These are phyloP conservation scores for Paramecium bursaria DNA, from an alignment of 73 alveolate species.

Conservation along the genomic window DNA sequence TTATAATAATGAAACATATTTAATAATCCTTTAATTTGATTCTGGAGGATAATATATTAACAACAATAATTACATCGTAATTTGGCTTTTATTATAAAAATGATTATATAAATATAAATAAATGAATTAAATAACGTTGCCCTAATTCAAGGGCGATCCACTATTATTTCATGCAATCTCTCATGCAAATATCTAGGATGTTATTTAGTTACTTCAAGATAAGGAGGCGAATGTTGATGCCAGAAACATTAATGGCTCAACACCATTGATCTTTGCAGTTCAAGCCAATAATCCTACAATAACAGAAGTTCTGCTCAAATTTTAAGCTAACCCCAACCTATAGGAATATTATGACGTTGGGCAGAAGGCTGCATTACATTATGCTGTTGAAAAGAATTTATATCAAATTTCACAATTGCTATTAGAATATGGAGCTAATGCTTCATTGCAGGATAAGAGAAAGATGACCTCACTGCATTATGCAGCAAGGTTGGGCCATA, in stretches of 20 bases:
- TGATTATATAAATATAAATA: background rate
- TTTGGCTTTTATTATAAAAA: background rate
- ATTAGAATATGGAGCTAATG: conserved; percentile 82
- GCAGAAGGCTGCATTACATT: conserved; percentile 81
- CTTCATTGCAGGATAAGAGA: conserved; percentile 74
- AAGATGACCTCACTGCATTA: conserved; percentile 82
- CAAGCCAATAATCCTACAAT: conserved; percentile 72
- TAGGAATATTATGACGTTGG: conserved; percentile 82
- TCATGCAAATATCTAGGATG: conserved; percentile 80
- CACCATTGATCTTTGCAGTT: conserved; percentile 81
- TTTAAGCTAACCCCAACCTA: conserved; percentile 81
- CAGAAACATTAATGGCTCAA: conserved; percentile 81
- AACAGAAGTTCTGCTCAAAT: conserved; percentile 76
- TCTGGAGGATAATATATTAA: background rate
- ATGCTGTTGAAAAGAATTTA: conserved; percentile 81
- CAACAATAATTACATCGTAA: background rate
- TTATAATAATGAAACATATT: too few species aligned
- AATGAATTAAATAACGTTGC: conserved; percentile 66
- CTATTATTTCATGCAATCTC: conserved; percentile 82
- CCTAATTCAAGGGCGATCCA: conserved; percentile 66
- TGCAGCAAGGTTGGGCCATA: conserved; percentile 79
- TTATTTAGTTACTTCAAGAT: conserved; percentile 78
- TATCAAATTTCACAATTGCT: conserved; percentile 73
- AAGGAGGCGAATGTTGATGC: conserved; percentile 82
- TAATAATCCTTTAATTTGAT: too few species aligned